Conservation (phyloP, 495 filamentous ascomycete genomes). For the Chaetomium cochliodes region DNA sequence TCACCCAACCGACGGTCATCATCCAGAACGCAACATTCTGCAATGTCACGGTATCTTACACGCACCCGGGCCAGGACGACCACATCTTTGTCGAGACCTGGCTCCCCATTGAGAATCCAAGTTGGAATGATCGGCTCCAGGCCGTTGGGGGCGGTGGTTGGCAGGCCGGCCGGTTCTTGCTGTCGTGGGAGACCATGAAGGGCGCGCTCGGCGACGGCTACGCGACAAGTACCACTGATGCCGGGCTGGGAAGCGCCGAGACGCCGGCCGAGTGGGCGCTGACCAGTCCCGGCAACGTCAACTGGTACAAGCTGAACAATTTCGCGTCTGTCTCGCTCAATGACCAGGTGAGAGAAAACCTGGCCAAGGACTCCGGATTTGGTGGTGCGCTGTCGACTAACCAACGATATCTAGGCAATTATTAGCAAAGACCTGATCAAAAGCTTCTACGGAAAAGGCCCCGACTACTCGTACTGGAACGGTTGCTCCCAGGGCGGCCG, state of each 20-base stretch:
- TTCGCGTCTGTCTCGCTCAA: constrained; percentile 37
- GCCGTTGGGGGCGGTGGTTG: constrained; percentile 3
- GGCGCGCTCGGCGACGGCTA: constrained; percentile 9
- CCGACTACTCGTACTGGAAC: constrained; percentile 46
- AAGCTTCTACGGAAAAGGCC: constrained; percentile 38
- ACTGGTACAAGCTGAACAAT: constrained; percentile 43
- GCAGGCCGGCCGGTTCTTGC: background rate
- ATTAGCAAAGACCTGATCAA: constrained; percentile 37
- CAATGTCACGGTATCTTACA: constrained; percentile 2
- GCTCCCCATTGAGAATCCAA: constrained; percentile 5
- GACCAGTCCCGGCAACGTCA: constrained; percentile 42
- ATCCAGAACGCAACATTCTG: background rate
- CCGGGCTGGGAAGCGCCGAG: background rate
- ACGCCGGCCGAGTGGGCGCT: constrained; percentile 17
- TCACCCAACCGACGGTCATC: background rate
- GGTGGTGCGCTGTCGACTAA: background rate
- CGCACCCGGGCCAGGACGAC: constrained; percentile 5
- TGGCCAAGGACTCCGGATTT: background rate
- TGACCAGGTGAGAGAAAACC: constrained; percentile 25
- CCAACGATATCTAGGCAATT: constrained; percentile 23
- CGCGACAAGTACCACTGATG: constrained; percentile 1
- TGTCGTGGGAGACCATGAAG: background rate
- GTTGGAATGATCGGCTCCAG: constrained; percentile 3
- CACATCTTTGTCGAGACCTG: constrained; percentile 5
- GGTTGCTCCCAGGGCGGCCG: constrained; percentile 49